Base-by-base conservation (phyloP, 1,139 yeast genomes). In the Kodamaea arcana region DNA sequence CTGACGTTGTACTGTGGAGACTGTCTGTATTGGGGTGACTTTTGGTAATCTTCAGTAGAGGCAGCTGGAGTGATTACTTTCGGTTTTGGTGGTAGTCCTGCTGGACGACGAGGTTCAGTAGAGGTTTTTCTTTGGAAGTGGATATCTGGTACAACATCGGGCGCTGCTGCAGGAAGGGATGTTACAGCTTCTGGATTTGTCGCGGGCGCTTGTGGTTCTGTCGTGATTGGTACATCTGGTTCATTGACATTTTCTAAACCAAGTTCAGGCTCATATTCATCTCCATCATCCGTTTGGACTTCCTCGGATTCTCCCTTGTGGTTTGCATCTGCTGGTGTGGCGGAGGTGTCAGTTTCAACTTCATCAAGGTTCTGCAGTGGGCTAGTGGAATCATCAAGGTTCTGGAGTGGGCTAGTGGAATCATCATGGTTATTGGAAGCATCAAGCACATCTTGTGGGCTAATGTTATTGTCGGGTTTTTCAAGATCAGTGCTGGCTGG, bases 31-130 rank as follows among this genome's bases (percentile, higher is more conserved):
- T 9, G 6, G 6, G 22, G 22, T 23, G 6, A n/a, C n/a, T n/a
- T n/a, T 17, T 28, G 9, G 9, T 18, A 18, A 7, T 18, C 22
- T 14, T 17, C 13, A 25, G 34, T 27, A 10, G 36, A 26, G 12
- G 37, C 27, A 7, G 37, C 27, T n/a, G 28, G 20, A 14, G 47
- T 56, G 26, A 29, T 36, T 29, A 52, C 54, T 11, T 56, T 52
- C 3, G 69, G 67, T 41, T 60, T 61, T 3, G 65, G 60, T 14
- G 69, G 65, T 24, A 58, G 48, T 3, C 57, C 56, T 7, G 40
- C 44, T 4, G 54, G 54, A 6, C 30, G 21, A 16, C 10, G 27
- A n/a, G 27, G 6, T 24, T 7, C n/a, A n/a, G n/a, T n/a, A n/a
- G n/a, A n/a, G n/a, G n/a, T n/a, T n/a, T 15, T 26, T 8, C 29